Conservation (phyloP, 2,329 filamentous ascomycete genomes). For the Paecilomyces formosus region DNA sequence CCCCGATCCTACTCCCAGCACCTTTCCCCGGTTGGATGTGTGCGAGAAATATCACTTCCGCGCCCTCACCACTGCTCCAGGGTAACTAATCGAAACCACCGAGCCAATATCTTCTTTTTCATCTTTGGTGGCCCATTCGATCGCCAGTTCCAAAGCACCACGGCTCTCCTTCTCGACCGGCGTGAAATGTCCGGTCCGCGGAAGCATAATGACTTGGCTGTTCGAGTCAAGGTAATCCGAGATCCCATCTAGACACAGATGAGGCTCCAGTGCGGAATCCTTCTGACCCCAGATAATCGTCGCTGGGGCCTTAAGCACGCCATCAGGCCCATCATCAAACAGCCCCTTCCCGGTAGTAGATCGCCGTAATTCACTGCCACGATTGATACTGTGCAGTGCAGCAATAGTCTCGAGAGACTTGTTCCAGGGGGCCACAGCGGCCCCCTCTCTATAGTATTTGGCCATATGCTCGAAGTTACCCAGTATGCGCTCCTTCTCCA, state of each 20-base stretch:
- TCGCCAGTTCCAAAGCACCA: slow-evolving; percentile 33
- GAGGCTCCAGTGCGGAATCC: slow-evolving; percentile 45
- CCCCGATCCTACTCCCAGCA: background rate
- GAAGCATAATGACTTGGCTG: slow-evolving; percentile 45
- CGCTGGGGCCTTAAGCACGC: slow-evolving; percentile 43
- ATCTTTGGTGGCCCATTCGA: slow-evolving; percentile 31
- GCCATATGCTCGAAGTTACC: slow-evolving; percentile 47
- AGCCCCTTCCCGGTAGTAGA: slow-evolving; percentile 32
- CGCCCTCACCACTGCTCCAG: slow-evolving; percentile 21
- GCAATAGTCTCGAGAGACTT: slow-evolving; percentile 46
- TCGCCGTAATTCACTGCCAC: slow-evolving; percentile 19
- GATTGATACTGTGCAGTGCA: slow-evolving; percentile 39
- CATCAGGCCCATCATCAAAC: slow-evolving; percentile 38
- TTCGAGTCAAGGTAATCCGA: slow-evolving; percentile 42
- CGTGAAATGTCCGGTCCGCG: slow-evolving; percentile 47
- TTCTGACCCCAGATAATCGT: slow-evolving; percentile 48
- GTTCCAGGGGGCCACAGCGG: slow-evolving; percentile 40
- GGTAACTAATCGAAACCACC: slow-evolving; percentile 23
- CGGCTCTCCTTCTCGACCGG: slow-evolving; percentile 41
- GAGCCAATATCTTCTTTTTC: slow-evolving; percentile 28
- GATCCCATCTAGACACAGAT: slow-evolving; percentile 46
- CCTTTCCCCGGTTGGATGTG: background rate
- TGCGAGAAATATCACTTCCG: slow-evolving; percentile 18
- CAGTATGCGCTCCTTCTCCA: slow-evolving; percentile 29
- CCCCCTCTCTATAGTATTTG: slow-evolving; percentile 47